These are phyloP conservation scores for Cladophialophora psammophila DNA, from an alignment of 2,329 filamentous ascomycete genomes.

Conservation along the genomic window DNA sequence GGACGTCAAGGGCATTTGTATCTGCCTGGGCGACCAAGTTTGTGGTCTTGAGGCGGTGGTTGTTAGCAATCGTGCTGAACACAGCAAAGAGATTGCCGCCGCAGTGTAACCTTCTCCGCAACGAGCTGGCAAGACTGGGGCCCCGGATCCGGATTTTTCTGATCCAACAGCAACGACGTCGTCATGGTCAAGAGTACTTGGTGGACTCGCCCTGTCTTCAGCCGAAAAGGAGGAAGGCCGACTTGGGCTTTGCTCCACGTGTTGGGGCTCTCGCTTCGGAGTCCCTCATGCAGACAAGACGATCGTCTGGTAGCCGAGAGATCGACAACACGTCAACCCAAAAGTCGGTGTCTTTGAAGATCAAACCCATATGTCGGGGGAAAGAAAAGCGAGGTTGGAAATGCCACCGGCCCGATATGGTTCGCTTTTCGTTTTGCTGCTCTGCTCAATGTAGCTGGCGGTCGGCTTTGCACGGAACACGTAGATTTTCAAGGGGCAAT, in stretches of 20 bases:
- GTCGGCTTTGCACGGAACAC: not conserved
- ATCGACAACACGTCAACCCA: not conserved
- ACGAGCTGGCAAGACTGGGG: not conserved
- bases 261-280: not conserved
- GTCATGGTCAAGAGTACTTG: not conserved
- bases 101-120: constrained; percentile 6
- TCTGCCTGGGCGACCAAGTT: not conserved
- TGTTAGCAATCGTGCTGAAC: not conserved
- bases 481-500: not conserved
- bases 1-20: not conserved
- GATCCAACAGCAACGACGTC: not conserved
- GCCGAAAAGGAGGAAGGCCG: not conserved
- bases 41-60: not conserved
- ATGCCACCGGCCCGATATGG: not conserved
- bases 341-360: not conserved
- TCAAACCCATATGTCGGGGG: not conserved
- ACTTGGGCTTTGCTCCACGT: not conserved
- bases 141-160: not conserved
- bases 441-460: not conserved
- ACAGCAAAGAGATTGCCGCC: not conserved
- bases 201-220: not conserved
- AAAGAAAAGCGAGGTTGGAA: not conserved
- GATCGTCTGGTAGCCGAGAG: not conserved
- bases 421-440: not conserved
- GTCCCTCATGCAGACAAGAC: not conserved